Evolutionary conservation across 495 filamentous ascomycete species (phyloP).

Genomic region (Penicillium argentinense): DNA sequence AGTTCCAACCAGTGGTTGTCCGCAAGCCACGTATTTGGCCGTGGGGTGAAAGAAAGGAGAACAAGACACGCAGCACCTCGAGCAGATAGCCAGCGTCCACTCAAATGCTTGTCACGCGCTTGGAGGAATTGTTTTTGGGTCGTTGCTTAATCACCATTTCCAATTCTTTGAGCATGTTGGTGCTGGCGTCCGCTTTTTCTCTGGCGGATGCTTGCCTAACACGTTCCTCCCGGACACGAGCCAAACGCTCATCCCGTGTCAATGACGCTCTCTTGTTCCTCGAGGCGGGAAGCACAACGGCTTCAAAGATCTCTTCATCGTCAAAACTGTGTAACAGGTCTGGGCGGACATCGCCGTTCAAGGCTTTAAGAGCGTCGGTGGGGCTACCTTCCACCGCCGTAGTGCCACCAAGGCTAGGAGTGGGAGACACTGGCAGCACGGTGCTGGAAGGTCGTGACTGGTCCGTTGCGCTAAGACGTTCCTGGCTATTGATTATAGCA

Average conservation of each 20-base stretch:
- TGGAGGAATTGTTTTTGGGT: slow-evolving; percentile 50
- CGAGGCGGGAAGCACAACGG: slow-evolving; percentile 66
- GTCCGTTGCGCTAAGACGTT: slow-evolving; percentile 51
- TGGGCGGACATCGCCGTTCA: slow-evolving; percentile 61
- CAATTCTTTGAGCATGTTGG: slow-evolving; percentile 87
- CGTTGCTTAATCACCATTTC: slow-evolving; percentile 84
- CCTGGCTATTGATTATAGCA: slow-evolving; percentile 70
- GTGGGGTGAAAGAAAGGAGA: slow-evolving; percentile 6
- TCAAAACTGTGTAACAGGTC: slow-evolving; percentile 36
- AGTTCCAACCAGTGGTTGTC: slow-evolving; percentile 13
- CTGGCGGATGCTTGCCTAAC: slow-evolving; percentile 62
- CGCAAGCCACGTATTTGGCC: slow-evolving; percentile 4
- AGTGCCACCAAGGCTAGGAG: slow-evolving; percentile 74
- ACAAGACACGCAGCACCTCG: slow-evolving; percentile 2
- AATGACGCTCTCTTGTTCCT: slow-evolving; percentile 65
- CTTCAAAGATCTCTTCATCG: slow-evolving; percentile 85
- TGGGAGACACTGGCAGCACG: slow-evolving; percentile 74
- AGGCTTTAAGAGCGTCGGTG: slow-evolving; percentile 69
- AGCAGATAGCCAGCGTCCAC: neutral
- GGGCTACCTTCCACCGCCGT: slow-evolving; percentile 85
- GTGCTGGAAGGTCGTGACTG: slow-evolving; percentile 67
- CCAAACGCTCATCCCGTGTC: slow-evolving; percentile 83
- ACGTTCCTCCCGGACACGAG: slow-evolving; percentile 86
- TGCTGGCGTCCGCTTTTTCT: slow-evolving; percentile 74
- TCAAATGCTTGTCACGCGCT: slow-evolving; percentile 50